Base-by-base conservation (phyloP, 495 filamentous ascomycete species). In the Penicillium lagena region DNA sequence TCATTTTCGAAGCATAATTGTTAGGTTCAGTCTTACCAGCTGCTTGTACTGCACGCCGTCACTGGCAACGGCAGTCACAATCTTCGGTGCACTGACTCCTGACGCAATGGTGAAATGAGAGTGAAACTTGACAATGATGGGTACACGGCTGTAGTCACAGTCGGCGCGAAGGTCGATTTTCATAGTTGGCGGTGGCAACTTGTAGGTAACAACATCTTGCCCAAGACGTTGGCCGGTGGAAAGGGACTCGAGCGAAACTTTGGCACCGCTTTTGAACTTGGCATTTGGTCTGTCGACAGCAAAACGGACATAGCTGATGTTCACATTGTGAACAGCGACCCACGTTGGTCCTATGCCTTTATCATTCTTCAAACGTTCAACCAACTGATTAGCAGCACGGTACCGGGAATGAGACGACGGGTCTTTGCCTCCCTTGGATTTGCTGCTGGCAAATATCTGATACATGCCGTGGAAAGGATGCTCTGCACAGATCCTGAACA, bases 381-480 rank as follows among this genome's bases (percentile, higher is more conserved):
- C 75, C 42, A 96, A 71, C 32, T 73, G 77, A 10, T 68, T 74
- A 9, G 89, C 89, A 27, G 90, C 89, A 40, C 67, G 66, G 51
- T 81, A 77, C 39, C 94, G 80, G 15, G 85, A 85, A 33, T 81
- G 59, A 14, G 87, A 83, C 7, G 81, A 71, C 28, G 84, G 77
- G 45, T 96, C 91, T 51, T 85, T 80, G 29, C 78, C 68, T 31
- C 73, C 69, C 51, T 75, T 79, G 12, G 77, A 80, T 54, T 78
- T 89, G 43, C 75, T 82, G 30, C 83, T 82, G 7, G 89, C 83
- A 67, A 89, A 94, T 14, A 99, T 89, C 42, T 96, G 90, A 58
- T 96, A 91, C 82, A 96, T 90, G 34, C 87, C 87, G 55, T 99
- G 93, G 62, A 89, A 94, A 1, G 93, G 93, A 62, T 99, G 93